These are phyloP conservation scores for Choricystis sp. DNA, from an alignment of 139 green algal genomes.

Conservation along the genomic window DNA sequence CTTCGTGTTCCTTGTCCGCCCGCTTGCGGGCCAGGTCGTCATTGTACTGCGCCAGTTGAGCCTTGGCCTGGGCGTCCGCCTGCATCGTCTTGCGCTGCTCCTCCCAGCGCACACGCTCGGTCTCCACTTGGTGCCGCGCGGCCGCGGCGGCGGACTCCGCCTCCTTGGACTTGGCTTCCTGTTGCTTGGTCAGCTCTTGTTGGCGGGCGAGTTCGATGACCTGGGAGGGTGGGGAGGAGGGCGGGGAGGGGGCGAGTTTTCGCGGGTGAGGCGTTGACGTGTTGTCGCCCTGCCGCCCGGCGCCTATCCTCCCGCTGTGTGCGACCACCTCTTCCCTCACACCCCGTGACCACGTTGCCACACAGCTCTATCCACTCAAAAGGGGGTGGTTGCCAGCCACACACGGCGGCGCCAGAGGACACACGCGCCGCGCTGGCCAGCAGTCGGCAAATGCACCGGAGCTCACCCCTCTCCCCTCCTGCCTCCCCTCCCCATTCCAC, in stretches of 20 bases:
- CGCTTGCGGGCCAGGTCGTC: conserved; percentile 60
- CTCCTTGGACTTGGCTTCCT: conserved; percentile 58
- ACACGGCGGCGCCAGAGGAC: too few relatives aligned
- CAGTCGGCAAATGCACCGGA: too few relatives aligned
- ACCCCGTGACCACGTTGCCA: not conserved
- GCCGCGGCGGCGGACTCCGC: conserved; percentile 50
- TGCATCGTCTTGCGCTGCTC: conserved; percentile 73
- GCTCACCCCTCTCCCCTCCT: too few relatives aligned
- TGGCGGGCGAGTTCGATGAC: conserved; percentile 73
- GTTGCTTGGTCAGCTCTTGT: conserved; percentile 84
- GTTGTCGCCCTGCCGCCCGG: not conserved
- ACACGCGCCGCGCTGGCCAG: too few relatives aligned
- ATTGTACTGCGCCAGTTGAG: conserved; percentile 57
- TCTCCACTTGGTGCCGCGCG: conserved; percentile 29
- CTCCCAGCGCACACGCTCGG: conserved; percentile 69
- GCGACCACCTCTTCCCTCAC: not conserved
- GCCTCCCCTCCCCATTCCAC: too few relatives aligned
- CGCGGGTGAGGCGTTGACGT: not conserved
- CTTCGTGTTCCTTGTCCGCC: conserved; percentile 52
- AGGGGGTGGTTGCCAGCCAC: too few relatives aligned
- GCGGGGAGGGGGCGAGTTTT: not conserved
- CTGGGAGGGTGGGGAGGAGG: conserved; percentile 21
- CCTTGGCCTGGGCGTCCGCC: conserved; percentile 74
- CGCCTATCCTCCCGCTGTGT: too few relatives aligned
- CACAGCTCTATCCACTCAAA: not conserved